Percentiles rank a stretch among this genome's conserved stretches.
Conservation (phyloP, 2,329 filamentous ascomycete genomes). For the Myrmaecium sp. region DNA sequence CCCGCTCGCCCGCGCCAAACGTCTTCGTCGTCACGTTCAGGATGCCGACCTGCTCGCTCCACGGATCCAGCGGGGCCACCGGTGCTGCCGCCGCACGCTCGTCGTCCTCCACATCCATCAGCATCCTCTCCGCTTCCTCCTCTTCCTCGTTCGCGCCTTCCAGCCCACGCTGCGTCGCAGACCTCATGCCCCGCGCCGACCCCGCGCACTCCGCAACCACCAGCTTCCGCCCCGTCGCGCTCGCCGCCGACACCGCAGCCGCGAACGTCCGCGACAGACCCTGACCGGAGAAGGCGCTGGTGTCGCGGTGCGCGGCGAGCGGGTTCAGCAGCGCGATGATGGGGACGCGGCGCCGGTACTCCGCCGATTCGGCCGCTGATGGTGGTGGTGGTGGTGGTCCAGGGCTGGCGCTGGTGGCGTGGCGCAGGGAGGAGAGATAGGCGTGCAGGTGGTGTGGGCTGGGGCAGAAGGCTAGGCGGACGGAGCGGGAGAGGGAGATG, state of each 20-base stretch:
- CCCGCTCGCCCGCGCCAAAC: constrained; percentile 20
- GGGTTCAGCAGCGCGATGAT: constrained; percentile 46
- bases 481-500: constrained; percentile 48
- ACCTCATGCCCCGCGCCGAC: background rate
- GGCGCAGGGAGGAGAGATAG: constrained; percentile 40
- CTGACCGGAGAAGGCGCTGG: constrained; percentile 60
- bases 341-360: constrained; percentile 17
- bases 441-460: constrained; percentile 64
- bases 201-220: constrained; percentile 24
- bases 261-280: constrained; percentile 49
- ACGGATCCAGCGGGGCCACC: constrained; percentile 11
- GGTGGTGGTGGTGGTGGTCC: constrained; percentile 1
- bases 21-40: constrained; percentile 28
- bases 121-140: constrained; percentile 40
- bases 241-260: constrained; percentile 43
- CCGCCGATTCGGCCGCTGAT: constrained; percentile 3
- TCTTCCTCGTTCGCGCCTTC: constrained; percentile 39
- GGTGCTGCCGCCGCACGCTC: constrained; percentile 1
- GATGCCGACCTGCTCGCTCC: constrained; percentile 30
- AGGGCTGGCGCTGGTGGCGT: constrained; percentile 20
- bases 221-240: constrained; percentile 17
- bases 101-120: constrained; percentile 9
- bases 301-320: constrained; percentile 46
- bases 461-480: constrained; percentile 56
- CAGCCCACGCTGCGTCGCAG: too few relatives aligned